phyloP scores from a whole-genome alignment of 2,329 filamentous ascomycete species.

The Monosporascus sp. region DNA sequence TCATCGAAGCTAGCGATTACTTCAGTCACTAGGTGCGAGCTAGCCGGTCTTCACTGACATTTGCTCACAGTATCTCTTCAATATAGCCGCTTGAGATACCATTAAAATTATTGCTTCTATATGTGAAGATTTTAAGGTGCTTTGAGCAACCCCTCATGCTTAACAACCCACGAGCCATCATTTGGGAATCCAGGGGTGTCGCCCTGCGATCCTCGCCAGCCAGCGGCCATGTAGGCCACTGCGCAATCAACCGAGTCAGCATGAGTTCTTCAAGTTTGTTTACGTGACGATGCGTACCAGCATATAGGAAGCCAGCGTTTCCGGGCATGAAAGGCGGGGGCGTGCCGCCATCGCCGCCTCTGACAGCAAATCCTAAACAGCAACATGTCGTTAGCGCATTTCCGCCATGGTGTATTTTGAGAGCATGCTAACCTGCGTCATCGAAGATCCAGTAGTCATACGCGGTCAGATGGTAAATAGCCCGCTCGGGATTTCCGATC shows the following conservation, averaged over 20 bases:
- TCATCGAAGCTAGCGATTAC: too few relatives aligned
- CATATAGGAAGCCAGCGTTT: conserved; percentile 32
- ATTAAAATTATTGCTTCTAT: background rate
- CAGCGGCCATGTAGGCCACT: conserved; percentile 34
- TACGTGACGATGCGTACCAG: conserved; percentile 12
- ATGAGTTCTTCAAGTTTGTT: background rate
- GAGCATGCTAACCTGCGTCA: conserved; percentile 26
- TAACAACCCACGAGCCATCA: conserved; percentile 29
- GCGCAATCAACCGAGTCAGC: background rate
- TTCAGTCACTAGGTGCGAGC: too few relatives aligned
- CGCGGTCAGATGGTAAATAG: conserved; percentile 36
- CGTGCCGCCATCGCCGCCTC: conserved; percentile 24
- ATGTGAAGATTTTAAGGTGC: conserved; percentile 19
- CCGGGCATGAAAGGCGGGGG: conserved; percentile 33
- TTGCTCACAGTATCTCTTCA: background rate
- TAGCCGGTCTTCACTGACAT: background rate
- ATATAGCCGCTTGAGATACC: background rate
- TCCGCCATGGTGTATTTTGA: too few relatives aligned
- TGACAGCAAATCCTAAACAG: conserved; percentile 19
- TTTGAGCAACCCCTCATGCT: conserved; percentile 29
- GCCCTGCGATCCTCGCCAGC: conserved; percentile 23
- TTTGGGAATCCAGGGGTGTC: conserved; percentile 32
- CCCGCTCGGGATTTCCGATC: conserved; percentile 36
- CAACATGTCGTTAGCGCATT: background rate
- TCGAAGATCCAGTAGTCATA: conserved; percentile 39